Conservation (phyloP, 345 rosid species). For the Gossypium australe region DNA sequence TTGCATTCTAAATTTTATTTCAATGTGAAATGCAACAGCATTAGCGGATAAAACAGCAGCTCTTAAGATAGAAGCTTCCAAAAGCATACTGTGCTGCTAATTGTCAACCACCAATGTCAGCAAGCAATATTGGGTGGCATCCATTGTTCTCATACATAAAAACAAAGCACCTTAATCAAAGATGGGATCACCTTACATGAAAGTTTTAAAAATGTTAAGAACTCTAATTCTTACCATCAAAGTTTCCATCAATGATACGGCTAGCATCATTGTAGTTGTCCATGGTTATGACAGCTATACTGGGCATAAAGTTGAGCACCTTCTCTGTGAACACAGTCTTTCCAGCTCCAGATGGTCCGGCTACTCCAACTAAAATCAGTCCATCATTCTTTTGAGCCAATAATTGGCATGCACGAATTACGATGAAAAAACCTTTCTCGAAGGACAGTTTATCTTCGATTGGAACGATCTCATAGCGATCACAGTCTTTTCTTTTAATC, state of each 20-base stretch:
- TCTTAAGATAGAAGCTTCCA: neutral
- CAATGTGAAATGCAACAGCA: neutral
- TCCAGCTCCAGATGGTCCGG: conserved; percentile 99
- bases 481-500: conserved; percentile 64
- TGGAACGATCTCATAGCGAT: conserved; percentile 75
- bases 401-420: conserved; percentile 89
- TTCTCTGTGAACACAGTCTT: conserved; percentile 95
- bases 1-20: neutral
- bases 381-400: conserved; percentile 92
- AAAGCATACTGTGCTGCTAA: neutral
- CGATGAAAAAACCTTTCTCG: conserved; percentile 88
- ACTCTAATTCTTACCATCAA: conserved; percentile 63
- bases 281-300: conserved; percentile 87
- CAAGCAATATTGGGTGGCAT: neutral
- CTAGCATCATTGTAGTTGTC: conserved; percentile 90
- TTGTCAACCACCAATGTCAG: neutral
- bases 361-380: conserved; percentile 80
- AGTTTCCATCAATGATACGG: conserved; percentile 89
- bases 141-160: neutral
- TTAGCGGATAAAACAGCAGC: neutral
- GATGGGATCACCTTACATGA: neutral
- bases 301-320: conserved; percentile 84
- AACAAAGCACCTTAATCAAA: neutral
- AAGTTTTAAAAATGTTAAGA: neutral
- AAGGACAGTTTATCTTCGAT: conserved; percentile 73